Percentiles rank a stretch among this genome's conserved stretches.
These are phyloP conservation scores for Poa pratensis DNA, from an alignment of 176 grass and related monocot genomes.

Conservation along the genomic window DNA sequence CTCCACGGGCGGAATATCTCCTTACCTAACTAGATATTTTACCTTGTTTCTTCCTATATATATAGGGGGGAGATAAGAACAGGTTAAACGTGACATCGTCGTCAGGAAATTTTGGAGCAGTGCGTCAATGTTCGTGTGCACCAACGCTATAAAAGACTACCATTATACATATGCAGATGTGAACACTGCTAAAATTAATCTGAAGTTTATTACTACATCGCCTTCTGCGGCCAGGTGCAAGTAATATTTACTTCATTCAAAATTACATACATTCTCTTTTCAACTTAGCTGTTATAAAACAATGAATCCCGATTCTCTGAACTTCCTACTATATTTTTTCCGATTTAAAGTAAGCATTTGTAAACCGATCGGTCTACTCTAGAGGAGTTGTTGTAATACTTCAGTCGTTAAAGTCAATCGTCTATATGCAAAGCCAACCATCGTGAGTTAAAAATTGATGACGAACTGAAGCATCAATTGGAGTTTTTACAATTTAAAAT, in stretches of 20 bases:
- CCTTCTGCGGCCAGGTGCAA: conserved; percentile 5
- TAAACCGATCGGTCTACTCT: neutral
- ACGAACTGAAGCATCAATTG: neutral
- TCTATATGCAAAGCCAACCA: neutral
- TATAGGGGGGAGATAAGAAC: neutral
- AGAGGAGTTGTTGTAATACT: conserved; percentile 2
- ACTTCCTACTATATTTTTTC: neutral
- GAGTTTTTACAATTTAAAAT: conserved; percentile 15
- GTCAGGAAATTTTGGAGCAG: conserved; percentile 26
- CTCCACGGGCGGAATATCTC: conserved; percentile 42
- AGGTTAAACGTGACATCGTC: conserved; percentile 29
- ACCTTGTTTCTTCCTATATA: conserved; percentile 31
- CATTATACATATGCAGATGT: neutral
- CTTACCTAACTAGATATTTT: conserved; percentile 46
- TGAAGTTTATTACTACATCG: neutral
- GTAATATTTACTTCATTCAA: conserved; percentile 32
- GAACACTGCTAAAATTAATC: neutral
- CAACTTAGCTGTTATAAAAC: neutral
- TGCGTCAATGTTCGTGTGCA: conserved; percentile 13
- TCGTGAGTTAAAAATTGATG: conserved; percentile 1
- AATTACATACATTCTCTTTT: neutral
- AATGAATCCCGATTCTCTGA: neutral
- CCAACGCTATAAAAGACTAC: neutral
- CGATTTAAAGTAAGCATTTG: neutral
- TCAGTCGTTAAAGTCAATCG: conserved; percentile 2